Percentiles rank a stretch among this genome's conserved stretches.
Evolutionary conservation across 805 yeast species (phyloP).

Genomic region (Candida xiaguanensis): DNA sequence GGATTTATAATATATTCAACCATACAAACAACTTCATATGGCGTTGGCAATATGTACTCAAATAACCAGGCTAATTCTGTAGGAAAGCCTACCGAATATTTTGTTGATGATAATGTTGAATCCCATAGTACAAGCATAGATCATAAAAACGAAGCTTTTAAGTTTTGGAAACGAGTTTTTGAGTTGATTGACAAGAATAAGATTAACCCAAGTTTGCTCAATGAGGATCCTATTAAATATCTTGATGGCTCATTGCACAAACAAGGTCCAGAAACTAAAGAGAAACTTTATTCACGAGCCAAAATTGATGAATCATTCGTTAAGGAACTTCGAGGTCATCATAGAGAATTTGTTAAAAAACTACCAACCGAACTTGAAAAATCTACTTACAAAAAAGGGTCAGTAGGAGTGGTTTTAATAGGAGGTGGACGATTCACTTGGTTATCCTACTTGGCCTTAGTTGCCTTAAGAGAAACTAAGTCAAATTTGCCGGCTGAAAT

Average conservation of each 20-base stretch:
- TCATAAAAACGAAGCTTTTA: constrained; percentile 14
- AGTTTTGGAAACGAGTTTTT: constrained; percentile 28
- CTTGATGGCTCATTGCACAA: constrained; percentile 16
- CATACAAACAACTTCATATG: background rate
- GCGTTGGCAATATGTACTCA: no score
- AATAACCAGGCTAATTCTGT: no score
- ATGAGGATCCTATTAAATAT: constrained; percentile 19
- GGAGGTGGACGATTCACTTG: constrained; percentile 36
- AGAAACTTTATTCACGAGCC: constrained; percentile 23
- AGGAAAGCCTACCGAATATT: no score
- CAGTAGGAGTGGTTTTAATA: constrained; percentile 30
- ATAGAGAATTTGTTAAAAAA: constrained; percentile 15
- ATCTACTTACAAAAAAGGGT: constrained; percentile 18
- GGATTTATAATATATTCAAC: background rate
- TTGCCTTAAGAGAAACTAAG: constrained; percentile 33
- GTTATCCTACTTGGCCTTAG: constrained; percentile 30
- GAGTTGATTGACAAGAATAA: constrained; percentile 17
- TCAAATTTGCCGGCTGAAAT: constrained; percentile 38
- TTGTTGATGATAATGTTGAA: background rate
- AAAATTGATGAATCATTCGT: constrained; percentile 18
- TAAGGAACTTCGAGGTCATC: constrained; percentile 21
- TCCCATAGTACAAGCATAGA: background rate
- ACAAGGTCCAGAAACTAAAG: constrained; percentile 19
- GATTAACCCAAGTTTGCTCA: constrained; percentile 13
- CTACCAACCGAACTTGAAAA: constrained; percentile 21